Evolutionary conservation across 2,329 filamentous ascomycete genomes (phyloP).

Genomic region (Juglanconis sp.): DNA sequence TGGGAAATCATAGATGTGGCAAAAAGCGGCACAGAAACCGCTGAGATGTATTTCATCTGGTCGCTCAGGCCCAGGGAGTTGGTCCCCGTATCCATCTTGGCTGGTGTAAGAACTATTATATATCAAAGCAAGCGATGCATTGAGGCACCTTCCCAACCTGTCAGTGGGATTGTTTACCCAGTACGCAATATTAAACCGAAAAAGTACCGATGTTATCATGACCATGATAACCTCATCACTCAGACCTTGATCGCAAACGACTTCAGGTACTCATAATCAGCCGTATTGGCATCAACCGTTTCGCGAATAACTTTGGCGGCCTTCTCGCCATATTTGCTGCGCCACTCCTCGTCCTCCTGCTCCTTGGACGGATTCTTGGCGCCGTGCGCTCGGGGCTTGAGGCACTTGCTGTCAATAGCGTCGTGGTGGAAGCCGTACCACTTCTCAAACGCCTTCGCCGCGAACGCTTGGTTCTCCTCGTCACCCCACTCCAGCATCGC

Average conservation of each 20-base stretch:
- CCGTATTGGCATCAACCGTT: conserved; percentile 68
- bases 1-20: not conserved
- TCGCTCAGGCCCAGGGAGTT: not conserved
- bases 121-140: not conserved
- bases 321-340: conserved; percentile 69
- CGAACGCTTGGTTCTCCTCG: conserved; percentile 66
- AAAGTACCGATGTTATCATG: conserved; percentile 18
- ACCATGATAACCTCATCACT: conserved; percentile 12
- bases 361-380: conserved; percentile 60
- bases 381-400: conserved; percentile 67
- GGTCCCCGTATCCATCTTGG: not conserved
- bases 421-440: conserved; percentile 98
- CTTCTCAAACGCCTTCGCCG: conserved; percentile 81
- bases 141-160: not conserved
- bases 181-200: conserved; percentile 1
- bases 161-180: not conserved
- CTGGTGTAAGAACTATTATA: conserved; percentile 8
- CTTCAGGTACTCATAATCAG: conserved; percentile 79
- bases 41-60: conserved; percentile 5
- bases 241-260: conserved; percentile 66
- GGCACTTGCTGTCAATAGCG: conserved; percentile 75
- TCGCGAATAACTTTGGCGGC: conserved; percentile 66
- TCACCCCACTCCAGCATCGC: conserved; percentile 84
- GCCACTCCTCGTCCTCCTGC: conserved; percentile 69
- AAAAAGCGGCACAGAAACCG: not conserved